Evolutionary conservation across 2,329 filamentous ascomycete genomes (phyloP), one percentile per base, ranked within the genome.

Genomic region (Cercospora sp.): DNA sequence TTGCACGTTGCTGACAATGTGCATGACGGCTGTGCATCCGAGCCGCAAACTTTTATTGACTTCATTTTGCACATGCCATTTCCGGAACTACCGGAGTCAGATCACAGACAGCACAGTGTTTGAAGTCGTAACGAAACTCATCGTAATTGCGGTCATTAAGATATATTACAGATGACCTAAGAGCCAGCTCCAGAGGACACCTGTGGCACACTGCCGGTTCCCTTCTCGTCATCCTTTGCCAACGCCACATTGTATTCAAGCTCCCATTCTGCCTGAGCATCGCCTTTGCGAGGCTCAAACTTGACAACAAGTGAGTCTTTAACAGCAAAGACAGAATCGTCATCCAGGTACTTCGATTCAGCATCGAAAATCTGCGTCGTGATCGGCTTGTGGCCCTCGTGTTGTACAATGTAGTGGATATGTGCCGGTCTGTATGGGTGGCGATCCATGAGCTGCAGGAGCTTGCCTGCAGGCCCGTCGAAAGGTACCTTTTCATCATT

Each of bases 321-420:
- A 24, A 63, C 62, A 1, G 53, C 58, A 26, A 70, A 68, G 6
- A 70, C 68, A 13, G 68, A 70, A 24, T 72, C 70, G 40, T 72
- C 60, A 16, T 70, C 68, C 10, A 72, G 37, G 28, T 72, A 72
- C 7, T 70, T 67, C 3, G 66, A 69, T 21, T 68, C 68, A 37
- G 69, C 67, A 77, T 93, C 90, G 76, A 93, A 94, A 65, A 95
- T 88, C 78, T 95, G 91, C 1, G 91, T 93, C 0, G 89, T 90
- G 59, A 96, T 85, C 0, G 89, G 83, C 74, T 88, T 90, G 81
- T 90, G 89, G 7, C 85, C 86, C 85, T 82, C 12, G 84, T 82
- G 30, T 24, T 66, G 63, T 16, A 69, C 70, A 43, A 73, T 73
- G 28, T 69, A 70, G 53, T 90, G 88, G 66, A 90, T 89, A 74